phyloP scores from a whole-genome alignment of 75 land plant species.

The Azolla pinnata region DNA sequence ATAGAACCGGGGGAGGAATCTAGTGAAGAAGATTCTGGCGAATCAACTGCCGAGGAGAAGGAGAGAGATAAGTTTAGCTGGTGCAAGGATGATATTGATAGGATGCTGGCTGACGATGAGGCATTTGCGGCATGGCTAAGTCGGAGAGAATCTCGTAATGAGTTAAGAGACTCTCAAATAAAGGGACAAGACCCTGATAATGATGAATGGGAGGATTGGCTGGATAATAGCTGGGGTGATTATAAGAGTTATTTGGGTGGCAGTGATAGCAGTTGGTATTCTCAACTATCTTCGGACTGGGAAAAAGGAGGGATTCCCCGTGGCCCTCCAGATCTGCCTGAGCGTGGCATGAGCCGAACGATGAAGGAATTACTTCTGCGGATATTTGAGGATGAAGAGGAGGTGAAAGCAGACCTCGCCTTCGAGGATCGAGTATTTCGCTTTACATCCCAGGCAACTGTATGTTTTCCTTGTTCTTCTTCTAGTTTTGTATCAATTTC shows the following conservation, averaged over 20 bases:
- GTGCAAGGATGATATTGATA: conserved; percentile 17
- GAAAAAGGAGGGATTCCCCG: conserved; percentile 23
- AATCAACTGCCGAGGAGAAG: too few relatives aligned
- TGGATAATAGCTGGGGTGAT: conserved; percentile 30
- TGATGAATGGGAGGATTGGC: conserved; percentile 91
- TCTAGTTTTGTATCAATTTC: too few relatives aligned
- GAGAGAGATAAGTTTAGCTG: background rate
- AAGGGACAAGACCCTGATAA: conserved; percentile 46
- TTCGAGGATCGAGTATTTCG: conserved; percentile 80
- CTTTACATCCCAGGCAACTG: conserved; percentile 67
- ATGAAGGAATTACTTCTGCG: conserved; percentile 35
- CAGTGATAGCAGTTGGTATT: conserved; percentile 12
- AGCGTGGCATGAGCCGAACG: conserved; percentile 40
- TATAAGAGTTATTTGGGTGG: conserved; percentile 8
- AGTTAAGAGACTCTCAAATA: conserved; percentile 60
- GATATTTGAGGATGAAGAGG: conserved; percentile 28
- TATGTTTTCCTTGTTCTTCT: conserved; percentile 35
- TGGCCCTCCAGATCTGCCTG: conserved; percentile 23
- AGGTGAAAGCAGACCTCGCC: conserved; percentile 57
- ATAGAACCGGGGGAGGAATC: conserved; percentile 1
- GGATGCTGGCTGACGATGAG: conserved; percentile 16
- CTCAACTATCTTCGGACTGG: conserved; percentile 14
- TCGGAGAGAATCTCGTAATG: conserved; percentile 56
- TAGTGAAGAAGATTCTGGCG: background rate
- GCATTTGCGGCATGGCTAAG: conserved; percentile 53